These are phyloP conservation scores for Cryptococcus floricola DNA, from an alignment of 1,284 basidiomycete species.

Conservation along the genomic window DNA sequence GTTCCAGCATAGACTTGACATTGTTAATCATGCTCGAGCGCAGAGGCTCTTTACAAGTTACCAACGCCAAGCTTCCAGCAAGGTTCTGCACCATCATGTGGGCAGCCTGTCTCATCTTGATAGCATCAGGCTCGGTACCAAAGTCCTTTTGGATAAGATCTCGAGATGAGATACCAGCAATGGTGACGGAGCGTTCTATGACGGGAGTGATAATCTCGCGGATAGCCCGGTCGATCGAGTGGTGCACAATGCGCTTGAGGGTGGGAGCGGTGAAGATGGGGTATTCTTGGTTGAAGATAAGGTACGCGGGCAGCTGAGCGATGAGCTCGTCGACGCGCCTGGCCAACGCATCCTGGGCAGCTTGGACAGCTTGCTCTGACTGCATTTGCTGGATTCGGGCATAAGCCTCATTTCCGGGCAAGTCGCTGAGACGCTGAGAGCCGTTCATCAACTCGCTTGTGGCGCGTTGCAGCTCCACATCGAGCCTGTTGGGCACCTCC, in stretches of 20 bases:
- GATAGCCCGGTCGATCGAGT: slow-evolving; percentile 90
- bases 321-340: slow-evolving; percentile 53
- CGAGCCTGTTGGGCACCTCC: slow-evolving; percentile 37
- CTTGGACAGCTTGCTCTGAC: slow-evolving; percentile 44
- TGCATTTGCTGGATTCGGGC: slow-evolving; percentile 45
- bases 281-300: slow-evolving; percentile 67
- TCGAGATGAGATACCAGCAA: slow-evolving; percentile 94
- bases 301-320: slow-evolving; percentile 70
- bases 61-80: slow-evolving; percentile 91
- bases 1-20: slow-evolving; percentile 70
- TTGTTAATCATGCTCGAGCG: slow-evolving; percentile 89
- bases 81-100: slow-evolving; percentile 97
- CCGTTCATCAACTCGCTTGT: slow-evolving; percentile 30
- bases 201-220: slow-evolving; percentile 98
- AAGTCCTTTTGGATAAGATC: slow-evolving; percentile 97
- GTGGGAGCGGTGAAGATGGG: slow-evolving; percentile 63
- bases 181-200: slow-evolving; percentile 98
- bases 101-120: slow-evolving; percentile 84
- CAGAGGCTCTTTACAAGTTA: slow-evolving; percentile 97
- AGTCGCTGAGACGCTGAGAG: slow-evolving; percentile 29
- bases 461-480: slow-evolving; percentile 39
- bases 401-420: slow-evolving; percentile 36
- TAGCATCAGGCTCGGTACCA: slow-evolving; percentile 87
- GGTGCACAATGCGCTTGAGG: slow-evolving; percentile 87
- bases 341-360: slow-evolving; percentile 48